phyloP scores from a whole-genome alignment of 148 eudicot species.

The Silene latifolia region DNA sequence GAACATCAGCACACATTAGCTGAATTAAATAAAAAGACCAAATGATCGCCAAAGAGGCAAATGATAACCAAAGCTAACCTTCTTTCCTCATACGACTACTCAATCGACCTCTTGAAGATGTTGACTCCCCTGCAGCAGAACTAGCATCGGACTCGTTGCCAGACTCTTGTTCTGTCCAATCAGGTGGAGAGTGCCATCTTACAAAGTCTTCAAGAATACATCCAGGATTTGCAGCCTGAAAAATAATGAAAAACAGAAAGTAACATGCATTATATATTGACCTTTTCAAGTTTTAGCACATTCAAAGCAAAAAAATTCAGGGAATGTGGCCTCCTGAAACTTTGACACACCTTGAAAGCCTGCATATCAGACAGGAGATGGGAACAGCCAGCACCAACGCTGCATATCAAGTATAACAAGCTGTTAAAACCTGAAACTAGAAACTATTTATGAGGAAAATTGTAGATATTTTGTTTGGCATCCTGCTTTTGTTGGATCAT shows the following conservation, averaged over 20 bases:
- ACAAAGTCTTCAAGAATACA: constrained; percentile 96
- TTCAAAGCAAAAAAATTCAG: background rate
- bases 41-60: background rate
- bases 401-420: constrained; percentile 29
- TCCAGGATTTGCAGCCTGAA: constrained; percentile 98
- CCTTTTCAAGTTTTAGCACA: background rate
- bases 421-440: constrained; percentile 14
- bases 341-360: constrained; percentile 74
- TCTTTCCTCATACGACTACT: constrained; percentile 91
- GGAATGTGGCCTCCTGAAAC: background rate
- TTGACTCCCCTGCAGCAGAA: constrained; percentile 36
- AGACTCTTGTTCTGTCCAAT: constrained; percentile 68
- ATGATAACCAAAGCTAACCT: constrained; percentile 39
- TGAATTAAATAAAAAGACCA: background rate
- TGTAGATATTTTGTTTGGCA: background rate
- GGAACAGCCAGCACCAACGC: constrained; percentile 97
- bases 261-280: background rate
- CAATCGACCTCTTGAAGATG: constrained; percentile 72
- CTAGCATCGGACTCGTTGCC: constrained; percentile 36
- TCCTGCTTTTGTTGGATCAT: background rate
- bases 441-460: background rate
- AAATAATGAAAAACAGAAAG: constrained; percentile 2
- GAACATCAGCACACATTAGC: background rate
- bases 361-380: constrained; percentile 99
- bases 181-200: constrained; percentile 99